phyloP scores from a whole-genome alignment of 192 early-diverging fungal genomes.

The Gigaspora rosea region DNA sequence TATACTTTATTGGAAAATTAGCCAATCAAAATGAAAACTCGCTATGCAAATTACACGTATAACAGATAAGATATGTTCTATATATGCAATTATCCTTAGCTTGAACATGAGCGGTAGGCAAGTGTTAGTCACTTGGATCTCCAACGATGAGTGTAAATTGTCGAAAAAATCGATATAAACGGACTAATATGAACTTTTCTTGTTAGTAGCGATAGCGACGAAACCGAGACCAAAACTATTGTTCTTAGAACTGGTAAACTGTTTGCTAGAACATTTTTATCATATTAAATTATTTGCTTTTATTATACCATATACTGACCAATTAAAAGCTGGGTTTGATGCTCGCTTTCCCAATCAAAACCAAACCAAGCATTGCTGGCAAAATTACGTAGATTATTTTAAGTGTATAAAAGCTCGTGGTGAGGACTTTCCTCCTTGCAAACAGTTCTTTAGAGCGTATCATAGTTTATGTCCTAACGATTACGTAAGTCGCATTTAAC shows the following conservation, averaged over 20 bases:
- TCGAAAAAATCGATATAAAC: too few species aligned
- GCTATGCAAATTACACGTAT: too few species aligned
- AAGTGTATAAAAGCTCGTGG: conserved; percentile 93
- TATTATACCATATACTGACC: background rate
- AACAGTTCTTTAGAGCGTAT: conserved; percentile 86
- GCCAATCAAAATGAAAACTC: too few species aligned
- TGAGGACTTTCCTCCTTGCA: conserved; percentile 93
- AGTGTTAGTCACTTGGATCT: too few species aligned
- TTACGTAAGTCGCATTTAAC: conserved; percentile 72
- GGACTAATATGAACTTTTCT: too few species aligned
- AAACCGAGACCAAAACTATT: background rate
- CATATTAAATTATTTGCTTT: background rate
- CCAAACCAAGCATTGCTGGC: conserved; percentile 99
- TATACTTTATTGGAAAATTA: too few species aligned
- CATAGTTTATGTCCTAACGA: conserved; percentile 85
- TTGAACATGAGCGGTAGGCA: too few species aligned
- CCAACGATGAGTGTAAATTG: too few species aligned
- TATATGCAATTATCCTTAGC: too few species aligned
- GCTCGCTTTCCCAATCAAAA: conserved; percentile 96
- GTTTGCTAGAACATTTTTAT: background rate
- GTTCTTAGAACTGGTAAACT: background rate
- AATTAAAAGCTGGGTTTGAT: conserved; percentile 54
- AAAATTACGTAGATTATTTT: conserved; percentile 96
- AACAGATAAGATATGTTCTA: too few species aligned
- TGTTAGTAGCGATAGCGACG: background rate